Base-by-base conservation (phyloP, 1,139 yeast genomes). In the Pichia sp. region DNA sequence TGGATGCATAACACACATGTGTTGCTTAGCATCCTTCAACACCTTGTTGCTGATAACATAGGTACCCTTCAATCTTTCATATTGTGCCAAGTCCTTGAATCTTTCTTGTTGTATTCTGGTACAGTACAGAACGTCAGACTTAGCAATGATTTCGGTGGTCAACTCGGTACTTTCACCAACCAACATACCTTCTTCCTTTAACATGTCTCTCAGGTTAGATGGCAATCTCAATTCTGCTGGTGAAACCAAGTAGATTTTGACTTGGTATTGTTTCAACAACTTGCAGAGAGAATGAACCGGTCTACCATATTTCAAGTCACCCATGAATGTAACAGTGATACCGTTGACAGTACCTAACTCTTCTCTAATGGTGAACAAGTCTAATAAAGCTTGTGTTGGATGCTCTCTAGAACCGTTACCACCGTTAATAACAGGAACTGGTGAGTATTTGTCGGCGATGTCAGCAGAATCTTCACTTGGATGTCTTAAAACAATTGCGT, bases 1-100 rank as follows among this genome's bases (percentile, higher is more conserved):
- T 72, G 99, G 99, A 73, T 95, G 99, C 96, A 95, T 87, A 61
- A 95, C 87, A 73, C 97, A 91, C 99, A 93, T 93, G 75, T 93
- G 97, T 73, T 90, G 91, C 77, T 95, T 95, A 65, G 99, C 98
- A 71, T 87, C 84, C 51, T 91, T 80, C 71, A 95, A 80, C 61
- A 93, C 87, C 75, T 81, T 85, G 81, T 93, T 92, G 76, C 93
- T 97, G 62, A 95, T 95, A 68, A 90, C 81, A 74, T 91, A 95
- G 34, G 89, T 80, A 71, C 93, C 96, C 81, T 91, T 93, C 72
- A 93, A 83, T 69, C 93, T 81, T 71, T 87, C 85, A 75, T 90
- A 95, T 71, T 90, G 88, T 51, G 76, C 84, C 66, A 74, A 76
- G 71, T 85, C 85, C 54, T 78, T 75, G 71, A 95, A 95, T 75